These are phyloP conservation scores for Fusarium verticillioides DNA, from an alignment of 2,329 filamentous ascomycete genomes.

Conservation along the genomic window DNA sequence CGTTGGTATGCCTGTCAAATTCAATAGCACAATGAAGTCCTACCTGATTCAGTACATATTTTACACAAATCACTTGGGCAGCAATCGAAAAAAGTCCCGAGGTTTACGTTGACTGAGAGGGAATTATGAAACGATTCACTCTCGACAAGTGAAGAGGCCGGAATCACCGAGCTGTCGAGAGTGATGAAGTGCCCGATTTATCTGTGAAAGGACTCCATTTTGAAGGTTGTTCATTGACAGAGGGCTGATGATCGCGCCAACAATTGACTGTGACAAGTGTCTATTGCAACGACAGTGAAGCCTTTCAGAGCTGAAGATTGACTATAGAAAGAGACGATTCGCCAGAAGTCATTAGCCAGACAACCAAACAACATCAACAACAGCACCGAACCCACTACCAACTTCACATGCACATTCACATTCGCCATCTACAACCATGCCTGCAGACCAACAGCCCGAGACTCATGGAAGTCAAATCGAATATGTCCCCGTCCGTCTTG, in stretches of 20 bases:
- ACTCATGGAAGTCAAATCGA: not conserved
- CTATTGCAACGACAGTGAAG: not conserved
- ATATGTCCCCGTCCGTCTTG: not conserved
- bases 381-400: not conserved
- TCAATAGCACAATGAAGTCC: fast-evolving
- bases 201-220: not conserved
- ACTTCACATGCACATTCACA: not conserved
- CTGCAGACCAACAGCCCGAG: not conserved
- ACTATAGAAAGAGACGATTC: not conserved
- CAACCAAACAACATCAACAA: no score
- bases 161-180: fast-evolving
- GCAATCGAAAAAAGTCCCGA: fast-evolving
- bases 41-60: fast-evolving
- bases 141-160: not conserved
- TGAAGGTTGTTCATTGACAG: not conserved
- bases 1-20: fast-evolving
- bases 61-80: not conserved
- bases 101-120: fast-evolving
- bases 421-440: not conserved
- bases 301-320: fast-evolving
- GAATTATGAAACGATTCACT: no score
- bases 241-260: fast-evolving
- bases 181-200: not conserved
- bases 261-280: not conserved
- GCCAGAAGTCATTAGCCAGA: not conserved